phyloP scores from a whole-genome alignment of 495 filamentous ascomycete species.

The Podospora didyma region DNA sequence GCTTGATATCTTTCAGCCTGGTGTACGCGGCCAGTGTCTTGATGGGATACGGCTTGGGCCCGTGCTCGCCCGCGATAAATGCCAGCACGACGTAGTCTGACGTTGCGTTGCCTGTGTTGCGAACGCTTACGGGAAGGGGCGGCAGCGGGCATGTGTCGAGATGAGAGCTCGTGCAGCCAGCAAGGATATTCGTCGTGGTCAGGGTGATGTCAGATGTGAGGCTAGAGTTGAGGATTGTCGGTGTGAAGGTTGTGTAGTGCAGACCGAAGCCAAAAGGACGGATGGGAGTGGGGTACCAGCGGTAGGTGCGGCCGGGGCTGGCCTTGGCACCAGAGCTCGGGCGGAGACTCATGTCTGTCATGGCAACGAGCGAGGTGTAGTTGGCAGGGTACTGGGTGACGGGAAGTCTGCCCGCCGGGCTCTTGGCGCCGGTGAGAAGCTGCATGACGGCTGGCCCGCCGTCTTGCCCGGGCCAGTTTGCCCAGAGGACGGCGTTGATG shows the following conservation, averaged over 20 bases:
- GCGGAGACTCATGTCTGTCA: conserved; percentile 32
- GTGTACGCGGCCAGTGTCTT: conserved; percentile 59
- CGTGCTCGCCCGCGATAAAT: conserved; percentile 50
- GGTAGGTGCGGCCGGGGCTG: conserved; percentile 40
- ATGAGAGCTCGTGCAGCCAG: conserved; percentile 14
- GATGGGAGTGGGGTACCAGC: conserved; percentile 35
- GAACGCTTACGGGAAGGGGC: conserved; percentile 28
- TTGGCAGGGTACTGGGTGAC: conserved; percentile 48
- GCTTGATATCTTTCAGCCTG: conserved; percentile 42
- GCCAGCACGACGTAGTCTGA: conserved; percentile 57
- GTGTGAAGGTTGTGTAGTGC: conserved; percentile 44
- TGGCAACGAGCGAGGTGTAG: too few species aligned
- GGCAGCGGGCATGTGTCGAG: conserved; percentile 41
- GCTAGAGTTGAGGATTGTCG: neutral
- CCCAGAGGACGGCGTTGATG: conserved; percentile 50
- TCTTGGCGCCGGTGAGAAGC: conserved; percentile 46
- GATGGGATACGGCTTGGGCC: conserved; percentile 55
- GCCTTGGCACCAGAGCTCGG: conserved; percentile 37
- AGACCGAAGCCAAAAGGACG: conserved; percentile 48
- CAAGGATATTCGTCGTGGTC: conserved; percentile 18
- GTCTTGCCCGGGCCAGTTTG: conserved; percentile 53
- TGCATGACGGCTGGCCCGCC: conserved; percentile 49
- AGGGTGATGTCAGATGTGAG: too few species aligned
- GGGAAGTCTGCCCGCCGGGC: conserved; percentile 57
- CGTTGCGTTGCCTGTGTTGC: conserved; percentile 47